Conservation (phyloP, 306 rosid species). For the Prunus fruticosa region DNA sequence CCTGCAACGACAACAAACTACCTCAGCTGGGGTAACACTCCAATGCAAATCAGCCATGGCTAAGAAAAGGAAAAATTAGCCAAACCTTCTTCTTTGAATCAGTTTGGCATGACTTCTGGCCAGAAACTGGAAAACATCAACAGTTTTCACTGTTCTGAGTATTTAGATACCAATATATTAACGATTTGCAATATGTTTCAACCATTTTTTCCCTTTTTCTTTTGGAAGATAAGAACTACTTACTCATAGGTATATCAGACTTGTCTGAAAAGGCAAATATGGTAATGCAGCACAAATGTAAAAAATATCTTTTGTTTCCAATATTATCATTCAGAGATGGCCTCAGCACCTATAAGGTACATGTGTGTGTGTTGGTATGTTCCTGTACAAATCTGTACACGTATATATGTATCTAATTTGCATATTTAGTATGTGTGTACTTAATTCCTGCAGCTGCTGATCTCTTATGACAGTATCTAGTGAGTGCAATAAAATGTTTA, state of each 20-base stretch:
- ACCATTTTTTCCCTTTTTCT: neutral
- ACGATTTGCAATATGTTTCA: neutral
- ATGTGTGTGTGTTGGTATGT: neutral
- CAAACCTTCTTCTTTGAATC: too few species aligned
- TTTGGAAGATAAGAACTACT: neutral
- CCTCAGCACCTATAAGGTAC: neutral
- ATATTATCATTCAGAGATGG: neutral
- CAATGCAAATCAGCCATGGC: slow-evolving; percentile 21
- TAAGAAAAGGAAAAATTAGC: neutral
- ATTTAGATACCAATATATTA: slow-evolving; percentile 21
- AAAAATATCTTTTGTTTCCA: neutral
- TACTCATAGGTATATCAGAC: neutral
- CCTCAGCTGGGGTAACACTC: slow-evolving; percentile 17
- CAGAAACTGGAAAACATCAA: slow-evolving; percentile 40
- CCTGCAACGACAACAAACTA: slow-evolving; percentile 41
- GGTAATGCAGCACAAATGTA: neutral
- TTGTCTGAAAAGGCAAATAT: neutral
- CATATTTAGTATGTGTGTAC: neutral
- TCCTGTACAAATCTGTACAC: neutral
- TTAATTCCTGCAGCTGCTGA: neutral
- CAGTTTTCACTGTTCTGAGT: slow-evolving; percentile 13
- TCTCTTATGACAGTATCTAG: slow-evolving; percentile 13
- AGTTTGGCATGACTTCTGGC: too few species aligned
- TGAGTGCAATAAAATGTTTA: slow-evolving; percentile 7
- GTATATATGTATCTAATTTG: neutral